These are phyloP conservation scores for Lentinula sp. DNA, from an alignment of 768 basidiomycete species.

Conservation along the genomic window DNA sequence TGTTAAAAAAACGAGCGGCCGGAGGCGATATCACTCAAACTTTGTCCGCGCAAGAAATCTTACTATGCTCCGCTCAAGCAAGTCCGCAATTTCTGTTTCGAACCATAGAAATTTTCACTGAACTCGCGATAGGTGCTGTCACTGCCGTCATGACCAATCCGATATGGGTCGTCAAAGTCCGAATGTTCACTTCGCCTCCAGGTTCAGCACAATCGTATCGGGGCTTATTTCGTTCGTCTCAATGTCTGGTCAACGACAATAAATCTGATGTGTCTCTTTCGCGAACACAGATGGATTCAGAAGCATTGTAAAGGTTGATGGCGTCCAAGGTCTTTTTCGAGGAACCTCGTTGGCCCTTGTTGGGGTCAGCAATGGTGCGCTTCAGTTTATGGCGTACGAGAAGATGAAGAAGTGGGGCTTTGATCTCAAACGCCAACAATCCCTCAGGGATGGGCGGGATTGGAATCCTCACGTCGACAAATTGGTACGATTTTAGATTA, in stretches of 20 bases:
- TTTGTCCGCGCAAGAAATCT: constrained; percentile 72
- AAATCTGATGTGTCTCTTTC: not conserved
- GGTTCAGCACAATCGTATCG: constrained; percentile 71
- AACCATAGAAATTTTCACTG: constrained; percentile 9
- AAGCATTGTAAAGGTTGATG: constrained; percentile 68
- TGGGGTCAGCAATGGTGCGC: constrained; percentile 90
- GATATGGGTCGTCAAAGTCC: constrained; percentile 95
- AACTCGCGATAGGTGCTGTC: constrained; percentile 63
- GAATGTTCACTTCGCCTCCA: constrained; percentile 83
- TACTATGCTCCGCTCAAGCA: constrained; percentile 91
- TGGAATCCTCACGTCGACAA: constrained; percentile 79
- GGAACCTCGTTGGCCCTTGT: constrained; percentile 86
- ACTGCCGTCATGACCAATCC: constrained; percentile 96
- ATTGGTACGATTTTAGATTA: constrained; percentile 51
- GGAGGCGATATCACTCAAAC: constrained; percentile 58
- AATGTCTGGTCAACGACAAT: not conserved
- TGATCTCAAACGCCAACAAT: constrained; percentile 63
- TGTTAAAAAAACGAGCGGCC: constrained; percentile 78
- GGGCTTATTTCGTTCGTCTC: constrained; percentile 63
- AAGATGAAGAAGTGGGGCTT: constrained; percentile 91
- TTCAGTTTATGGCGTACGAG: constrained; percentile 96
- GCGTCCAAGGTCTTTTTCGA: constrained; percentile 73
- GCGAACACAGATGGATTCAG: not conserved
- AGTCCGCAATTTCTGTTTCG: constrained; percentile 56
- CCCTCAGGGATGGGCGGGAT: constrained; percentile 49